These are phyloP conservation scores for Iris pallida DNA, from an alignment of 116 monocot genomes.

Conservation along the genomic window DNA sequence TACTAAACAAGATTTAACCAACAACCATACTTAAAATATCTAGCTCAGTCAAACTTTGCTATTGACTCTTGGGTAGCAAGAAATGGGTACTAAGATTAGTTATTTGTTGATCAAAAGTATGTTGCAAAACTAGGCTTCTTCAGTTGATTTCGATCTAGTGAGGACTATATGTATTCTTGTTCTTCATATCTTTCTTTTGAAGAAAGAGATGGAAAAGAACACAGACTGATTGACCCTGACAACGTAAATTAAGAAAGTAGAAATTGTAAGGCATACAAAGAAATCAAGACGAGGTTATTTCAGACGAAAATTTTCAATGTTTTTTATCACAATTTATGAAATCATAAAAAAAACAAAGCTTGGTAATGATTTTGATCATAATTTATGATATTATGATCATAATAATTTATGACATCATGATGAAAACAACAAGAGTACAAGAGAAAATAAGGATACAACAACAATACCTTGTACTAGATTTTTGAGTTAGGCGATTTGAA, in stretches of 20 bases:
- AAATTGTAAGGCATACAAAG: neutral
- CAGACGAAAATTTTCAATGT: too few relatives aligned
- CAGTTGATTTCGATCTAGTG: constrained; percentile 14
- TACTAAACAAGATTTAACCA: neutral
- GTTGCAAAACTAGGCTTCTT: constrained; percentile 12
- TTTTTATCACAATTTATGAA: too few relatives aligned
- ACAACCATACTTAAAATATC: constrained; percentile 87
- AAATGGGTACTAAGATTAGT: constrained; percentile 89
- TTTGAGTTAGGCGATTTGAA: too few relatives aligned
- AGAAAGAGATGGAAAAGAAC: constrained; percentile 71
- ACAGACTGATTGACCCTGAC: constrained; percentile 79
- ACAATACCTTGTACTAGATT: too few relatives aligned
- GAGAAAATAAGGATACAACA: too few relatives aligned
- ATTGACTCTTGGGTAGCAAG: constrained; percentile 79
- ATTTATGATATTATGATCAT: too few relatives aligned
- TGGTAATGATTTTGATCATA: too few relatives aligned
- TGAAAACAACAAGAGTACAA: too few relatives aligned
- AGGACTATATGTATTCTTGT: constrained; percentile 20
- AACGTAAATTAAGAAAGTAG: neutral
- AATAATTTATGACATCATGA: too few relatives aligned
- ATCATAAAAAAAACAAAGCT: too few relatives aligned
- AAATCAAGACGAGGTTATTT: too few relatives aligned
- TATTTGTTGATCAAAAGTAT: constrained; percentile 42
- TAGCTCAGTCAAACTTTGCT: constrained; percentile 79
- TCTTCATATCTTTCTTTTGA: constrained; percentile 48